Base-by-base conservation (phyloP, 2,329 filamentous ascomycete species). In the Hyphodiscus sp. region DNA sequence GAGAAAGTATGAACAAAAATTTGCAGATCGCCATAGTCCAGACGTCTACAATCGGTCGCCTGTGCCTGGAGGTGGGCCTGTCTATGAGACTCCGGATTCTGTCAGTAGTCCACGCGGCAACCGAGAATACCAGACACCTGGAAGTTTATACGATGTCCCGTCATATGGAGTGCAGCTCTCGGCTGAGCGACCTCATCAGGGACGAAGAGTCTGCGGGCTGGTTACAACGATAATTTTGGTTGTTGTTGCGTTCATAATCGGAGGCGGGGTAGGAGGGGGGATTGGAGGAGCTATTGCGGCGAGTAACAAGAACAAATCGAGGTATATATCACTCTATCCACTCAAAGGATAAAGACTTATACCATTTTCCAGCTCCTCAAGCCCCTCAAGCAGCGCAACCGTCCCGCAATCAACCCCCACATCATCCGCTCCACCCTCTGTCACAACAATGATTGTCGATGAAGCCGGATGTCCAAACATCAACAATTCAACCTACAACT, bases 381-480 rank as follows among this genome's bases (percentile, higher is more conserved):
- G 33, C 16, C 33, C 16, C 10, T 20, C 30, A 53, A 30, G 11
- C 46, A 53, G 47, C 38, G 16, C 33, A n/a, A 13, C 33, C 11
- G 33, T 38, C 33, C 33, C 54, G n/a, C 41, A 45, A 20, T 48
- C 49, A 11, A 48, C 53, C 26, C 43, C 45, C 23, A 41, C 57
- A 7, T 33, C 57, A 7, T 33, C 57, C n/a, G n/a, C 29, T 41
- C 15, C 18, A 53, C 18, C 33, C 2, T 13, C 33, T 38, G 49
- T 49, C n/a, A 26, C 49, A 11, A 61, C 51, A 2, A 20, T 53
- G 16, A 42, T 58, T 13, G 43, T 59, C 47, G 61, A 63, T 41
- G 45, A 44, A 1, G 60, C 61, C 2, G 54, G 56, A 1, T 63
- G 61, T 30, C 61, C 61, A 2, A 45, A 54, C 2, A 47, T 61